Evolutionary conservation across 139 green algal genomes (phyloP).

Genomic region (Parachlorella kessleri): DNA sequence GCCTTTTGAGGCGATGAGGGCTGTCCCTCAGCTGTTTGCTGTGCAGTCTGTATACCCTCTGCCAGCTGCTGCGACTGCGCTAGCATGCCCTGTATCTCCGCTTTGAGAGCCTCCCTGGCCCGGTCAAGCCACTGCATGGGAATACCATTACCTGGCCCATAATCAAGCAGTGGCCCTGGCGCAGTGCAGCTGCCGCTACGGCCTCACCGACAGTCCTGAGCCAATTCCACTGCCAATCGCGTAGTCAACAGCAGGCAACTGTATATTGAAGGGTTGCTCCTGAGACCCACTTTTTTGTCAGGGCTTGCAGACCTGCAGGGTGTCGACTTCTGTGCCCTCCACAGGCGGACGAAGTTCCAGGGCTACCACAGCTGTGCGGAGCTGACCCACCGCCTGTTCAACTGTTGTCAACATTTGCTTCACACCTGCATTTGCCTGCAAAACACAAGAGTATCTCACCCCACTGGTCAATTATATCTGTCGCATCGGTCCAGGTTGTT

Average conservation of each 20-base stretch:
- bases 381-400: slow-evolving; percentile 16
- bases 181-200: too few relatives aligned
- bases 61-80: slow-evolving; percentile 17
- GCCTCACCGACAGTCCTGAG: too few relatives aligned
- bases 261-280: neutral
- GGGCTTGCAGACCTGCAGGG: too few relatives aligned
- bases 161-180: too few relatives aligned
- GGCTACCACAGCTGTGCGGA: slow-evolving; percentile 19
- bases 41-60: neutral
- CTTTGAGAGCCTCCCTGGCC: slow-evolving; percentile 8
- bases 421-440: slow-evolving; percentile 4
- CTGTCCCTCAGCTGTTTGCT: neutral
- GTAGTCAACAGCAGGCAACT: neutral
- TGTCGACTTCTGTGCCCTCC: too few relatives aligned
- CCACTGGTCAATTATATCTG: too few relatives aligned
- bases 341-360: slow-evolving; percentile 12
- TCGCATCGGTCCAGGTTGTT: too few relatives aligned
- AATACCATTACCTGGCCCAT: too few relatives aligned
- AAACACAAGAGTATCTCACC: too few relatives aligned
- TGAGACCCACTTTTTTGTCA: neutral
- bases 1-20: slow-evolving; percentile 7
- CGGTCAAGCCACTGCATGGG: slow-evolving; percentile 19
- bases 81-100: slow-evolving; percentile 5
- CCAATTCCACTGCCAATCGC: too few relatives aligned
- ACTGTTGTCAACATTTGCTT: neutral